Percentiles rank a stretch among this genome's conserved stretches.
These are phyloP conservation scores for Colletotrichum zoysiae DNA, from an alignment of 2,329 filamentous ascomycete species.

Conservation along the genomic window DNA sequence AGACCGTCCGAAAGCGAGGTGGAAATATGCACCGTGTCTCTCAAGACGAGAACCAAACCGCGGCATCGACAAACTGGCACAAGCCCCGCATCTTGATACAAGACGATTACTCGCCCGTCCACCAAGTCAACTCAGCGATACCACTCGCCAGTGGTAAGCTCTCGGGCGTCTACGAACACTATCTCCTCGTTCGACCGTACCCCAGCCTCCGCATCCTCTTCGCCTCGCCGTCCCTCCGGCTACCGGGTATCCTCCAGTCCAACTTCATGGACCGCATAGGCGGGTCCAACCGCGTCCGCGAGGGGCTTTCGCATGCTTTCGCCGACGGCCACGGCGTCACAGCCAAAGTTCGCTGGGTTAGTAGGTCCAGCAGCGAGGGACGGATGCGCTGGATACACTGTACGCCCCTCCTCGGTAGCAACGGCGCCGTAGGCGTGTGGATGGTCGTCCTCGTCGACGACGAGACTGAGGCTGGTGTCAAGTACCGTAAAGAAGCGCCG, in stretches of 20 bases:
- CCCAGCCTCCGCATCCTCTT: conserved; percentile 77
- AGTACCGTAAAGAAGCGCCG: conserved; percentile 44
- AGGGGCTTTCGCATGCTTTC: conserved; percentile 69
- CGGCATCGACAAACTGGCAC: conserved; percentile 50
- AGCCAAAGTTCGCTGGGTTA: conserved; percentile 79
- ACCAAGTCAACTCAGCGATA: conserved; percentile 26
- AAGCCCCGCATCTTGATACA: conserved; percentile 57
- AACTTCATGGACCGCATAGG: conserved; percentile 67
- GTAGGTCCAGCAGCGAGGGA: conserved; percentile 65
- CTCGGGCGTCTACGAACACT: conserved; percentile 65
- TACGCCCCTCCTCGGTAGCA: conserved; percentile 76
- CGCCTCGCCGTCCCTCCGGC: conserved; percentile 74
- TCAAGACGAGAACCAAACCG: conserved; percentile 59
- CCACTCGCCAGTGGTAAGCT: conserved; percentile 48
- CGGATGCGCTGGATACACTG: conserved; percentile 82
- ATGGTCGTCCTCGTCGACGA: conserved; percentile 81
- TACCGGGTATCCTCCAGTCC: conserved; percentile 75
- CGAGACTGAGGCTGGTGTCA: conserved; percentile 53
- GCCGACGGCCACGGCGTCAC: conserved; percentile 78
- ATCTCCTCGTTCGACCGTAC: conserved; percentile 74
- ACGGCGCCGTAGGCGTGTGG: conserved; percentile 80
- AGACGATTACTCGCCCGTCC: conserved; percentile 48
- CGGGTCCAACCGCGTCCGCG: conserved; percentile 60
- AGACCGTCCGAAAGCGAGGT: conserved; percentile 72
- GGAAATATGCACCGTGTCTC: conserved; percentile 70